Evolutionary conservation across 768 basidiomycete genomes (phyloP), one percentile per base, ranked within the genome.

Genomic region (Amanita inopinata): DNA sequence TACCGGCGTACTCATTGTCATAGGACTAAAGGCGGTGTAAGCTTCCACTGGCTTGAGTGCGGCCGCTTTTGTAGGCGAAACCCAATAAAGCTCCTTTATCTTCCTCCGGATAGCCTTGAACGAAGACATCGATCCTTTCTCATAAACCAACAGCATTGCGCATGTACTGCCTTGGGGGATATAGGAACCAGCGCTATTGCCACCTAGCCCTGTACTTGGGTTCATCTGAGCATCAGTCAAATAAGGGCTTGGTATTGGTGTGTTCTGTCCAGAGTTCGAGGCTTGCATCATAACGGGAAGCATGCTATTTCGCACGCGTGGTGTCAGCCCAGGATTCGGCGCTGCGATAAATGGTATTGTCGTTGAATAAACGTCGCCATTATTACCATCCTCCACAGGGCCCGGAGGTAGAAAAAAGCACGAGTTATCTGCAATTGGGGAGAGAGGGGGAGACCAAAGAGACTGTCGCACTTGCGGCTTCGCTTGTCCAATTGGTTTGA

Each of bases 71-170:
- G 25, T 46, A 43, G 48, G 56, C 45, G 45, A 58, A 56, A 58
- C 53, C 25, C 62, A 65, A 76, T 88, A 91, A 49, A 77, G 73
- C 30, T 79, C 76, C 54, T 80, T 74, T 51, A 93, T 58, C 49
- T 74, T 73, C 54, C 74, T 74, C 67, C 83, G 87, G 8, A 91
- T 68, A 4, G 71, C 64, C 59, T 80, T 82, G 67, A 96, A 94
- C 34, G 85, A 81, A 42, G 88, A 83, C 55, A 84, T 71, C 4
- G 90, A 87, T 18, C 93, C 93, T 61, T 91, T 96, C 67, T 96
- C 92, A 49, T 87, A 80, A 17, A 86, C 73, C 51, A 98, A 64
- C 42, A 80, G 78, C 47, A 93, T 73, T 32, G 77, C 78, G 32
- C 83, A 85, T 43, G 55, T 47, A 50, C 63, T 64, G 1, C 65